Evolutionary conservation across 1,284 basidiomycete genomes (phyloP).

Genomic region (Pascua sp.): DNA sequence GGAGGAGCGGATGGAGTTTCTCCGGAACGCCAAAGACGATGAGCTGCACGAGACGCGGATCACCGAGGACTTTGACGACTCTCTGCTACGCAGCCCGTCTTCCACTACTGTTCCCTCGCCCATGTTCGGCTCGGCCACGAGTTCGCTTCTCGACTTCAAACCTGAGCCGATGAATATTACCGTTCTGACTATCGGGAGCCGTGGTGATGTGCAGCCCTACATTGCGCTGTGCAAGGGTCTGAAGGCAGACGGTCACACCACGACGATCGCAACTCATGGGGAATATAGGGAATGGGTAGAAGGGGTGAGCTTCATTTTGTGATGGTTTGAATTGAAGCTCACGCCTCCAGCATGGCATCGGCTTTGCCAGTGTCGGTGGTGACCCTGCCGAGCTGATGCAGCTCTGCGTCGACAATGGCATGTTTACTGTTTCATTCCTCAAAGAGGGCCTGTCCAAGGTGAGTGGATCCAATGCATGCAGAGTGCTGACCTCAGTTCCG

Average conservation of each 20-base stretch:
- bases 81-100: not conserved
- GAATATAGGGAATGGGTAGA: conserved; percentile 63
- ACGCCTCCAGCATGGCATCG: conserved; percentile 71
- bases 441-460: conserved; percentile 86
- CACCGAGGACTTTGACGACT: conserved; percentile 6
- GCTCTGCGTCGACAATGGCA: conserved; percentile 87
- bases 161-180: conserved; percentile 82
- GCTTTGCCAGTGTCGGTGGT: conserved; percentile 82
- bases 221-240: conserved; percentile 61
- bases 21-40: conserved; percentile 22
- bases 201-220: conserved; percentile 55
- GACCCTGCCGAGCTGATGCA: conserved; percentile 68
- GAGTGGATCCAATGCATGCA: conserved; percentile 9
- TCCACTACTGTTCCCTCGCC: conserved; percentile 46
- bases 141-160: conserved; percentile 91
- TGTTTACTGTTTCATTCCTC: conserved; percentile 89
- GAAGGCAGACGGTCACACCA: conserved; percentile 57
- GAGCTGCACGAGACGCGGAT: not conserved
- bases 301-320: conserved; percentile 56
- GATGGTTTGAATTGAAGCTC: not conserved
- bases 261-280: conserved; percentile 59
- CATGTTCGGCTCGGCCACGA: conserved; percentile 89
- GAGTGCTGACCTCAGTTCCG: conserved; percentile 56
- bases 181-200: conserved; percentile 78
- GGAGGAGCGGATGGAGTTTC: conserved; percentile 72